phyloP scores from a whole-genome alignment of 352 stramenopile genomes.

The Phytophthora pinifolia region DNA sequence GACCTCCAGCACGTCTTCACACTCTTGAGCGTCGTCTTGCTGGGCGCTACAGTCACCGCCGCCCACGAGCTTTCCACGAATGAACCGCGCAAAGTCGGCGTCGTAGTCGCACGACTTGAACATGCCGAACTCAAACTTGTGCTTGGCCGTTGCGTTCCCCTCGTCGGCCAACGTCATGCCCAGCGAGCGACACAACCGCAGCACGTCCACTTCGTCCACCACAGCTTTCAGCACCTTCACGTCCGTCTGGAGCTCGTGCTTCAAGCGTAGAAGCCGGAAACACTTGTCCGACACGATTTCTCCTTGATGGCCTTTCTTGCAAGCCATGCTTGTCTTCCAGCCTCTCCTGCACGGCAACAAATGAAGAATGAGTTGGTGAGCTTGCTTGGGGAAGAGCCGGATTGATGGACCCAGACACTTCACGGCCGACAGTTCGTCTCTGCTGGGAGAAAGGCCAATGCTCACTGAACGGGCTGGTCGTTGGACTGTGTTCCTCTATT shows the following conservation, averaged over 20 bases:
- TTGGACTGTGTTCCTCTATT: slow-evolving; percentile 25
- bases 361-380: slow-evolving; percentile 19
- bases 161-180: slow-evolving; percentile 34
- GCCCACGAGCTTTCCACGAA: slow-evolving; percentile 45
- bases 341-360: slow-evolving; percentile 15
- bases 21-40: background rate
- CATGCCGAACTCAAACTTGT: slow-evolving; percentile 48
- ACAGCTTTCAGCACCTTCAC: slow-evolving; percentile 62
- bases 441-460: too few species aligned
- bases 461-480: background rate
- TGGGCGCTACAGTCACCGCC: background rate
- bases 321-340: slow-evolving; percentile 10
- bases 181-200: slow-evolving; percentile 54
- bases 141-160: slow-evolving; percentile 11
- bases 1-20: slow-evolving; percentile 28
- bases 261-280: slow-evolving; percentile 58
- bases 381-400: too few species aligned
- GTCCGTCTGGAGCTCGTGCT: slow-evolving; percentile 50
- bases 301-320: slow-evolving; percentile 8
- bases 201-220: slow-evolving; percentile 63
- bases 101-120: slow-evolving; percentile 56
- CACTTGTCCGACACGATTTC: slow-evolving; percentile 16
- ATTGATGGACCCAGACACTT: slow-evolving; percentile 4
- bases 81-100: slow-evolving; percentile 53
- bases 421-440: too few species aligned